These are phyloP conservation scores for Myrica gale DNA, from an alignment of 306 rosid species.

Conservation along the genomic window DNA sequence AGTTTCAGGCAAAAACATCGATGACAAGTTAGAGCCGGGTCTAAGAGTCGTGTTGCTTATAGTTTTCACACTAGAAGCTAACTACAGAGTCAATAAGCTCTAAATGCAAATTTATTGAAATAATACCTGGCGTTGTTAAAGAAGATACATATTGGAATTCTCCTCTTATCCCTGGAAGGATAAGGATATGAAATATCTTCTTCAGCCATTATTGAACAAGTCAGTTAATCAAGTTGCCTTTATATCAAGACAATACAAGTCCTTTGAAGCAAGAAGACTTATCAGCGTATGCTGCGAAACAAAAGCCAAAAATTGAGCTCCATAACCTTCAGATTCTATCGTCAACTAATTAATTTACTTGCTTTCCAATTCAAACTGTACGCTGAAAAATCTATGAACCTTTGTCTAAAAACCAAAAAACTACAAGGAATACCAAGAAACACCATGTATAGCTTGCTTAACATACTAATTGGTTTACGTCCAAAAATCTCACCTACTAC, in stretches of 20 bases:
- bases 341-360: neutral
- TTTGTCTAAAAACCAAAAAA: neutral
- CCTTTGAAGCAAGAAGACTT: neutral
- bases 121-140: slow-evolving; percentile 69
- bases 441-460: neutral
- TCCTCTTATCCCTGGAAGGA: slow-evolving; percentile 47
- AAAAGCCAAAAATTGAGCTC: neutral
- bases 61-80: neutral
- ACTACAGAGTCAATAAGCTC: neutral
- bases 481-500: neutral
- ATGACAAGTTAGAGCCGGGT: neutral
- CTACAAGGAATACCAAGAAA: neutral
- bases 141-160: slow-evolving; percentile 47
- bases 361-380: neutral
- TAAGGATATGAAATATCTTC: slow-evolving; percentile 39
- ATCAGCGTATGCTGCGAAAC: neutral
- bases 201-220: slow-evolving; percentile 47
- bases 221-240: slow-evolving; percentile 21
- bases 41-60: neutral
- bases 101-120: neutral
- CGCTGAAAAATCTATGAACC: slow-evolving; percentile 1
- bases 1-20: neutral
- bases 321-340: neutral
- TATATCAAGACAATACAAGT: neutral
- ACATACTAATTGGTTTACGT: neutral